phyloP scores from a whole-genome alignment of 106 monocot species.

The Apostasia ramifera region DNA sequence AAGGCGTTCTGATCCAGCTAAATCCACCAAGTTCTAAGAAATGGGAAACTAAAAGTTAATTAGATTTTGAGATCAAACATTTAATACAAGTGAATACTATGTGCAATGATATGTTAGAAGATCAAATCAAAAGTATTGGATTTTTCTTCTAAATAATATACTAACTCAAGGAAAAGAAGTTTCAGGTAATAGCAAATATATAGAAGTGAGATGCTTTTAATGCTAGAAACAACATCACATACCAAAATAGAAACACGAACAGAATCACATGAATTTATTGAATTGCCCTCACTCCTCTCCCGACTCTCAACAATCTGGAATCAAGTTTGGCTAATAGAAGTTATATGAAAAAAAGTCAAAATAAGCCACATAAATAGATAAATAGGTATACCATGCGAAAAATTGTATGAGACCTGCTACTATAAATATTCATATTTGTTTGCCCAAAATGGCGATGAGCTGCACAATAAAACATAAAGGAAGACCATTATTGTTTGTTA shows the following conservation, averaged over 20 bases:
- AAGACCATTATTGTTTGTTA: background rate
- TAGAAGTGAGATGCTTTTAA: background rate
- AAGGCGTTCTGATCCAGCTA: slow-evolving; percentile 95
- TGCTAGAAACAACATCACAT: slow-evolving; percentile 14
- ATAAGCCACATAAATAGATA: slow-evolving; percentile 1
- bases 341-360: slow-evolving; percentile 1
- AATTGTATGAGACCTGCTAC: slow-evolving; percentile 97
- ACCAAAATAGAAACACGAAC: slow-evolving; percentile 97
- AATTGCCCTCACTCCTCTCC: slow-evolving; percentile 48
- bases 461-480: slow-evolving; percentile 20
- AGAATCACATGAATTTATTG: slow-evolving; percentile 61
- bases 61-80: background rate
- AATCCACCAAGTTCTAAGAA: slow-evolving; percentile 87
- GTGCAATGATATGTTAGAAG: background rate
- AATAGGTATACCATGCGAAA: slow-evolving; percentile 66
- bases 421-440: slow-evolving; percentile 96
- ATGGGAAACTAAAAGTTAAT: background rate
- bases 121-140: background rate
- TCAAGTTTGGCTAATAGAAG: background rate
- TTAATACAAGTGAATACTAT: background rate
- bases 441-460: slow-evolving; percentile 97
- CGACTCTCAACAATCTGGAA: slow-evolving; percentile 88
- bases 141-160: background rate
- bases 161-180: background rate
- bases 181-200: background rate